A percentile compares a stretch with the other conserved stretches of the same genome.
phyloP scores from a whole-genome alignment of 2,329 filamentous ascomycete genomes.

The Nigrospora sphaerica region DNA sequence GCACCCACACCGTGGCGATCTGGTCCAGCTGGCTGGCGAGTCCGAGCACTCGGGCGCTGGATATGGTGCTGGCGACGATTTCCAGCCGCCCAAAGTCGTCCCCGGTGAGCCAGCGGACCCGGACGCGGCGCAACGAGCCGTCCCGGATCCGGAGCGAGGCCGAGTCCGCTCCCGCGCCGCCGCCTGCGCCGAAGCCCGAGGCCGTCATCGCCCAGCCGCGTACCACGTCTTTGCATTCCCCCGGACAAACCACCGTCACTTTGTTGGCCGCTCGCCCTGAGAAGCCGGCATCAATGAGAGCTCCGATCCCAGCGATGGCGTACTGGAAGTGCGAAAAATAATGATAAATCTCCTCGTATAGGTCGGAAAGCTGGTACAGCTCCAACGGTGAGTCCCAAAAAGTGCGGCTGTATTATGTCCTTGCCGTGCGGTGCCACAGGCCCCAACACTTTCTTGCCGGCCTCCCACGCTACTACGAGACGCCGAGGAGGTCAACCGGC shows the following conservation, averaged over 20 bases:
- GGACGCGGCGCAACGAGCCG: slow-evolving; percentile 22
- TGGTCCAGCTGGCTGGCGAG: slow-evolving; percentile 17
- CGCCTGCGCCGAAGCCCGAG: slow-evolving; percentile 12
- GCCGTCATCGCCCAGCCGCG: slow-evolving; percentile 28
- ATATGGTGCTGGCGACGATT: slow-evolving; percentile 6
- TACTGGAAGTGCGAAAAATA: slow-evolving; percentile 37
- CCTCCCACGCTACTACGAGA: too few relatives aligned
- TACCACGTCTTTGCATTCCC: slow-evolving; percentile 25
- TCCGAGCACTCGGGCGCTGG: slow-evolving; percentile 12
- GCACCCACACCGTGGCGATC: slow-evolving; percentile 14
- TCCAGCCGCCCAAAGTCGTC: slow-evolving; percentile 22
- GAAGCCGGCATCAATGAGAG: slow-evolving; percentile 37
- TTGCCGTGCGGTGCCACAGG: too few relatives aligned
- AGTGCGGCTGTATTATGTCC: too few relatives aligned
- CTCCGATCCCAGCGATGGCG: slow-evolving; percentile 36
- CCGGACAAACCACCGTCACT: slow-evolving; percentile 34
- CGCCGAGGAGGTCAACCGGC: not conserved
- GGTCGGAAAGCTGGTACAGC: slow-evolving; percentile 21
- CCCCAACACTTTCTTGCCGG: too few relatives aligned
- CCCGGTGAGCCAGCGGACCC: slow-evolving; percentile 26
- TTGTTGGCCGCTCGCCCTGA: slow-evolving; percentile 16
- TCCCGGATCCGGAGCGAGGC: slow-evolving; percentile 34
- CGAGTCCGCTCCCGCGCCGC: slow-evolving; percentile 22
- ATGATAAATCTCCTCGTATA: slow-evolving; percentile 30
- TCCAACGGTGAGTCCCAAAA: not conserved